Conservation (phyloP, 768 basidiomycete genomes). For the Suillus subalutaceus region DNA sequence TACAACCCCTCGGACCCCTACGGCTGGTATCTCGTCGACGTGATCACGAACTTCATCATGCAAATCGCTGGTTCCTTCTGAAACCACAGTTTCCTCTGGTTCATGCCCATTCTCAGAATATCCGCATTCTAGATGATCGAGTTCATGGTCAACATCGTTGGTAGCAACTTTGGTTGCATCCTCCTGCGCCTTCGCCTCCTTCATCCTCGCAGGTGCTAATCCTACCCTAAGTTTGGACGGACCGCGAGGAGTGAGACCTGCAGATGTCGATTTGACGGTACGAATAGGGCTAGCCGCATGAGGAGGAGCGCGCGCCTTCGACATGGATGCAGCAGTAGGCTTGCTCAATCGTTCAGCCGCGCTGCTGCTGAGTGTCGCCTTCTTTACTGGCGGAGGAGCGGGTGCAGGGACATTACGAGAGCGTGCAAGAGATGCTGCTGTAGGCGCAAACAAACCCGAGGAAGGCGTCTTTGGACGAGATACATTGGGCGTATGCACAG, state of each 20-base stretch:
- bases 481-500: slow-evolving; percentile 20
- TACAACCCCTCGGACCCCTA: slow-evolving; percentile 14
- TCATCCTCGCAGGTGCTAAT: slow-evolving; percentile 28
- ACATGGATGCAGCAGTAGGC: slow-evolving; percentile 80
- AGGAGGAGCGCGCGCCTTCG: slow-evolving; percentile 52
- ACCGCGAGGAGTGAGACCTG: slow-evolving; percentile 34
- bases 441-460: slow-evolving; percentile 76
- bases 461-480: slow-evolving; percentile 63
- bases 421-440: slow-evolving; percentile 78
- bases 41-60: slow-evolving; percentile 23
- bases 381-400: slow-evolving; percentile 53
- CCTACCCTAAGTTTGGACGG: slow-evolving; percentile 31
- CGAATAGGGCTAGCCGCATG: slow-evolving; percentile 22
- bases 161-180: slow-evolving; percentile 21
- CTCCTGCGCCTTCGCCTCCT: slow-evolving; percentile 25
- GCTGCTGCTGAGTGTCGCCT: slow-evolving; percentile 53
- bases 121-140: slow-evolving; percentile 23
- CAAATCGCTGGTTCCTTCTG: slow-evolving; percentile 20
- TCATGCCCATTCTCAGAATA: slow-evolving; percentile 30
- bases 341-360: slow-evolving; percentile 72
- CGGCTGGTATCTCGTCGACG: slow-evolving; percentile 15
- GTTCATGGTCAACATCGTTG: slow-evolving; percentile 26
- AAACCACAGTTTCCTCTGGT: slow-evolving; percentile 16
- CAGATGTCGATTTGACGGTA: slow-evolving; percentile 33
- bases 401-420: slow-evolving; percentile 56